Evolutionary conservation across 1,284 basidiomycete genomes (phyloP), one percentile per base, ranked within the genome.

Genomic region (Rugosomyces carneus): DNA sequence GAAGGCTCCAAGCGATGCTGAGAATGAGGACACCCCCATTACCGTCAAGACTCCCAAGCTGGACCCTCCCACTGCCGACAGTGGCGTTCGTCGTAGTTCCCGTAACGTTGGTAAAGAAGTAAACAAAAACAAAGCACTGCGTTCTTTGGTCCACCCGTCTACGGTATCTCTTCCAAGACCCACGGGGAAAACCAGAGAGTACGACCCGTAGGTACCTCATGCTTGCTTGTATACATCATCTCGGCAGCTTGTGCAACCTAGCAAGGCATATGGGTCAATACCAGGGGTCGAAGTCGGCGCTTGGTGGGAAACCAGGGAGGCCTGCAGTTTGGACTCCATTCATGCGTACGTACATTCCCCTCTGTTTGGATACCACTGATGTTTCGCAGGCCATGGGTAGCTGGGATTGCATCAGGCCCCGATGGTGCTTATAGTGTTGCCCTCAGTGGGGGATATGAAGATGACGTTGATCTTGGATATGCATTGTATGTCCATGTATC

Each of bases 391-490:
- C 89, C 89, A 0, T 81, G 77, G 71, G 89, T 92, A 1, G 84
- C 75, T 20, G 89, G 89, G 0, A 92, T 93, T 29, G 67, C 82
- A 8, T 74, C 76, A 2, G 79, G 81, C 2, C 64, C 66, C 1
- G 50, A 80, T 1, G 89, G 90, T 1, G 87, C 87, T 5, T 87
- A 84, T 57, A 87, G 83, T 40, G 74, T 93, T 7, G 88, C 84
- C 1, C 72, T 93, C 5, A 89, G 84, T 37, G 89, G 89, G 11
- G 87, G 87, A 1, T 93, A 92, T 54, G 84, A 88, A 32, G 89
- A 92, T 48, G 89, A 92, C 53, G 75, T 91, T 16, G 89, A 92
- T 53, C 60, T 81, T 2, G 89, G 89, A 42, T 80, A 89, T 48
- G 82, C 72, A 3, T 90, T 92, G 82, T 90, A 61, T 61, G 88